Evolutionary conservation across 768 basidiomycete species (phyloP), one percentile per base, ranked within the genome.

Genomic region (Tricholoma bakamatsutake): DNA sequence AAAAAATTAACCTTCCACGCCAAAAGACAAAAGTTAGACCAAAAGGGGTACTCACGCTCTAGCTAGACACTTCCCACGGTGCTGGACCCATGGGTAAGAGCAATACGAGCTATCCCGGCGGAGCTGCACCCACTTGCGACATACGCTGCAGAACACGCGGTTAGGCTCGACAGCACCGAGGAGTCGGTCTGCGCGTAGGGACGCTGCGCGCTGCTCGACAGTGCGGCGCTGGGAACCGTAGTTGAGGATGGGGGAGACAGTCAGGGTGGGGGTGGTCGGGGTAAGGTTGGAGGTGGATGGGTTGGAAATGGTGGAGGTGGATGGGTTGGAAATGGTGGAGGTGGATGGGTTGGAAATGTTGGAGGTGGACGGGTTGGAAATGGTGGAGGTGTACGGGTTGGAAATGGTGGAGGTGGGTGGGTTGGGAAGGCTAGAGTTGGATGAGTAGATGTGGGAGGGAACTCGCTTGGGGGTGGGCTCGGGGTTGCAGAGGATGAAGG

Each of bases 61-160:
- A 17, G 81, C 79, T 45, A 88, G 66, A 72, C 89, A 90, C 67
- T 88, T 91, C 18, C 76, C 79, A n/a, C 86, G 80, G 67, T 91
- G 89, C 70, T 88, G 86, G 53, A 83, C 65, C 88, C 88, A 91
- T 40, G 89, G 88, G 64, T 90, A 88, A 53, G 88, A 85, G 59
- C 88, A 91, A 66, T 85, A 91, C 8, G 82, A 81, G 57, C 81
- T 83, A 60, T 91, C 88, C 66, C 89, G 88, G 40, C 89, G 69
- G 15, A 91, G 76, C 67, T 90, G 89, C 1, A 91, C 87, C 89
- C 89, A 91, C 68, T 90, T 90, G 63, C 79, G 75, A 65, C 90
- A 92, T 1, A 90, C 67, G 2, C 76, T 74, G 64, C 89, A 92
- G 61, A 90, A 88, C 0, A 90, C 87, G 27, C 83, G 69, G 61